Evolutionary conservation across 2,329 filamentous ascomycete genomes (phyloP).

Genomic region (Aspergillus pseudotamarii): DNA sequence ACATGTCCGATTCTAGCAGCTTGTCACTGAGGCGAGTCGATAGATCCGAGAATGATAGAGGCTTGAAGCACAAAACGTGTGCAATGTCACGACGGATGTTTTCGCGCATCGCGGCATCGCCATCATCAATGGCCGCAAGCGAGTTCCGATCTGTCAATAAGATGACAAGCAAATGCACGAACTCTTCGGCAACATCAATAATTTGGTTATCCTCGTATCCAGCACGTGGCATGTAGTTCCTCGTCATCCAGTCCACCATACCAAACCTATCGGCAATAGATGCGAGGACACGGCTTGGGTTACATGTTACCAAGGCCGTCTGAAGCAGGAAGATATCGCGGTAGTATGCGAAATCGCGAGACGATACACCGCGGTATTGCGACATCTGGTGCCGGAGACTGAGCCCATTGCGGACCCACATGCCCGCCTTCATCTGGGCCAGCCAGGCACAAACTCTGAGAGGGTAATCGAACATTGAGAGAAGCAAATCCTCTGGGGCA

Average conservation of each 20-base stretch:
- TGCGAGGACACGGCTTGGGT: slow-evolving; percentile 79
- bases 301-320: slow-evolving; percentile 82
- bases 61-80: slow-evolving; percentile 94
- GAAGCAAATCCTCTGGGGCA: slow-evolving; percentile 74
- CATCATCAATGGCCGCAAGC: slow-evolving; percentile 52
- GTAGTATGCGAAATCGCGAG: slow-evolving; percentile 90
- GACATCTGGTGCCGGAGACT: slow-evolving; percentile 93
- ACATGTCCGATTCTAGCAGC: slow-evolving; percentile 84
- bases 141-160: slow-evolving; percentile 86
- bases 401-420: slow-evolving; percentile 98
- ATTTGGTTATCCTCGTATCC: slow-evolving; percentile 86
- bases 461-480: slow-evolving; percentile 90
- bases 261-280: slow-evolving; percentile 92
- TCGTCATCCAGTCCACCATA: slow-evolving; percentile 83
- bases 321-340: slow-evolving; percentile 93
- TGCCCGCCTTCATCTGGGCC: slow-evolving; percentile 95
- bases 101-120: slow-evolving; percentile 59
- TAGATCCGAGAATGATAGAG: slow-evolving; percentile 91
- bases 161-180: slow-evolving; percentile 90
- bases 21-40: slow-evolving; percentile 84
- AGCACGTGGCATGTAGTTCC: slow-evolving; percentile 72
- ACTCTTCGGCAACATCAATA: slow-evolving; percentile 91
- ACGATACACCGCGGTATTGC: slow-evolving; percentile 85
- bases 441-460: slow-evolving; percentile 94
- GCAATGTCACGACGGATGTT: slow-evolving; percentile 86